Percentiles rank a stretch among this genome's conserved stretches.
Conservation (phyloP, 2,329 filamentous ascomycete genomes). For the Colletotrichum siamense region DNA sequence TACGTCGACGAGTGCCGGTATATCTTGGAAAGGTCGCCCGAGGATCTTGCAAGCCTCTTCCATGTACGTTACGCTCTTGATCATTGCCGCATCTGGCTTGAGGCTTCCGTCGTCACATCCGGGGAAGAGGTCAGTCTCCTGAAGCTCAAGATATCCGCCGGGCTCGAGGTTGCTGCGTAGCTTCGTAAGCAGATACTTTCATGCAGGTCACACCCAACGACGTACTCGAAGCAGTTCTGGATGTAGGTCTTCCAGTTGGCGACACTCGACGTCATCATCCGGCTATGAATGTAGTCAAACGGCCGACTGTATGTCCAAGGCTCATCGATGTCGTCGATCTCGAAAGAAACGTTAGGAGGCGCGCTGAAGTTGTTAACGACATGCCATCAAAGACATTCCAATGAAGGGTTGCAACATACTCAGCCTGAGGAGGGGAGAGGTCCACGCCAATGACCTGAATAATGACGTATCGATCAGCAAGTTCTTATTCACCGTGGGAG, state of each 20-base stretch:
- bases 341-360: slow-evolving; percentile 54
- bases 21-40: slow-evolving; percentile 32
- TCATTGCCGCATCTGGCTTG: slow-evolving; percentile 23
- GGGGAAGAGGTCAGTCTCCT: slow-evolving; percentile 43
- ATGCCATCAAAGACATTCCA: background rate
- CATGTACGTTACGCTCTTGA: slow-evolving; percentile 36
- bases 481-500: background rate
- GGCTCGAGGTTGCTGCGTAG: slow-evolving; percentile 37
- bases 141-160: slow-evolving; percentile 48
- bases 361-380: slow-evolving; percentile 33
- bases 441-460: slow-evolving; percentile 41
- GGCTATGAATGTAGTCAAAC: slow-evolving; percentile 47
- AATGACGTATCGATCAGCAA: background rate
- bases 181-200: background rate
- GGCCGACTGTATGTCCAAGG: slow-evolving; percentile 40
- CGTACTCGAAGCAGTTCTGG: slow-evolving; percentile 36
- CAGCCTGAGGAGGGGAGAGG: slow-evolving; percentile 45
- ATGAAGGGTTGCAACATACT: slow-evolving; percentile 25
- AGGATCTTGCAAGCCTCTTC: slow-evolving; percentile 33
- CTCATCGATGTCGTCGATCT: slow-evolving; percentile 46
- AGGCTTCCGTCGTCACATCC: slow-evolving; percentile 47
- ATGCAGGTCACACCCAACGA: background rate
- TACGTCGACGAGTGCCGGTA: slow-evolving; percentile 34
- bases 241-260: slow-evolving; percentile 38
- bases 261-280: slow-evolving; percentile 41